phyloP scores from a whole-genome alignment of 176 grass and related monocot genomes.

The Carex kokanica region DNA sequence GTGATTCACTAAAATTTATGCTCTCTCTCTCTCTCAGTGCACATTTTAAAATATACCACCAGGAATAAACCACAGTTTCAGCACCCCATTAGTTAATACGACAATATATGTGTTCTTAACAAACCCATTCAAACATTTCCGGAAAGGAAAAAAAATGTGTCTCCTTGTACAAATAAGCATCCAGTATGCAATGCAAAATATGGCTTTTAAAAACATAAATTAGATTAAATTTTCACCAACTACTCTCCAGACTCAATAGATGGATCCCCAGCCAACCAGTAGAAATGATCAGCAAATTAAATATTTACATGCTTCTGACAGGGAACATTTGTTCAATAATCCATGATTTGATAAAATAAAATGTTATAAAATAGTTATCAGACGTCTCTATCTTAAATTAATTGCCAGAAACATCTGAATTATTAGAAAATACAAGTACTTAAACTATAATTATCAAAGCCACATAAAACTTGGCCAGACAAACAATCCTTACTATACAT shows the following conservation, averaged over 20 bases:
- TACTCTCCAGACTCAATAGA: background rate
- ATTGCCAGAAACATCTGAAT: background rate
- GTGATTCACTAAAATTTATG: background rate
- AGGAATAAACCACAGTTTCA: slow-evolving; percentile 4
- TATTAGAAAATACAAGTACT: background rate
- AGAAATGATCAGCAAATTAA: background rate
- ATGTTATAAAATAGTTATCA: background rate
- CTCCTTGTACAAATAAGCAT: background rate
- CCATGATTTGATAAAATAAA: background rate
- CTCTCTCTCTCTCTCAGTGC: background rate
- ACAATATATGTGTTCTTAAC: background rate
- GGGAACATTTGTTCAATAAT: background rate
- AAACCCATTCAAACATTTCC: background rate
- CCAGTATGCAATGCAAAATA: background rate
- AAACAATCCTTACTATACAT: background rate
- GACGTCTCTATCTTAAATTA: background rate
- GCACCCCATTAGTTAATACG: background rate
- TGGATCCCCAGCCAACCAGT: background rate
- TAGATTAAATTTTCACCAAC: background rate
- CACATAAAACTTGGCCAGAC: background rate
- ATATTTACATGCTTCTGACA: background rate
- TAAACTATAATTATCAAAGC: background rate
- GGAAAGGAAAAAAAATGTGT: background rate
- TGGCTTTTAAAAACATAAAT: background rate
- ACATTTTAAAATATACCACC: background rate